phyloP scores from a whole-genome alignment of 2,329 filamentous ascomycete species.

The Didymella lethalis region DNA sequence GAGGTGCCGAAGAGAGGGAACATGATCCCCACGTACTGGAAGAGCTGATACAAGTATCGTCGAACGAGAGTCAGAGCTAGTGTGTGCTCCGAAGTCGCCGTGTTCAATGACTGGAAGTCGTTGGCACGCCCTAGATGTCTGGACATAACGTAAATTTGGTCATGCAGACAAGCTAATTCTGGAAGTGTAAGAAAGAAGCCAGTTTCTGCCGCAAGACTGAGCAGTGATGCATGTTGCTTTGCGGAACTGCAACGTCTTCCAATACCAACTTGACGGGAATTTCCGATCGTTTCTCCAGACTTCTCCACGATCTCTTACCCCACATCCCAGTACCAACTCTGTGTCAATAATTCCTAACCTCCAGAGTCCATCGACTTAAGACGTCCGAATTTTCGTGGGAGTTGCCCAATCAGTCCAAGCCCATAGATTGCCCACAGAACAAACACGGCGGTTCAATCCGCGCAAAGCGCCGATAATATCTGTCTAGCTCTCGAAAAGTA shows the following conservation, averaged over 20 bases:
- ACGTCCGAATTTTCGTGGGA: background rate
- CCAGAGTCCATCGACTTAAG: background rate
- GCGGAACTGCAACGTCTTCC: background rate
- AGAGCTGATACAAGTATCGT: constrained; percentile 34
- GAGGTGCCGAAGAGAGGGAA: constrained; percentile 30
- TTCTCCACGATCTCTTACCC: background rate
- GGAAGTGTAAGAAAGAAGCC: background rate
- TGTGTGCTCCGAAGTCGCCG: background rate
- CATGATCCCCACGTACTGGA: constrained; percentile 41
- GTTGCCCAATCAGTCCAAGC: constrained; percentile 1
- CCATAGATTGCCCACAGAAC: background rate
- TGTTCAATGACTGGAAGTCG: background rate
- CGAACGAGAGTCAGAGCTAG: constrained; percentile 18
- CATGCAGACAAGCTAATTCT: background rate
- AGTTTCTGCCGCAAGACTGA: background rate
- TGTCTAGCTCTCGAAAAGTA: background rate
- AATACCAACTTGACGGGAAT: background rate
- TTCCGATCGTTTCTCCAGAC: constrained; percentile 5
- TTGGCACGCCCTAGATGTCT: background rate
- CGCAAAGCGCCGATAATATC: background rate
- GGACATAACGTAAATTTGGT: background rate
- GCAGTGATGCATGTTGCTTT: too few species aligned
- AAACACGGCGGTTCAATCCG: background rate
- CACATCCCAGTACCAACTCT: background rate
- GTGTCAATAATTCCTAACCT: background rate